phyloP scores from a whole-genome alignment of 2,329 filamentous ascomycete species.

The Aspergillus niger region DNA sequence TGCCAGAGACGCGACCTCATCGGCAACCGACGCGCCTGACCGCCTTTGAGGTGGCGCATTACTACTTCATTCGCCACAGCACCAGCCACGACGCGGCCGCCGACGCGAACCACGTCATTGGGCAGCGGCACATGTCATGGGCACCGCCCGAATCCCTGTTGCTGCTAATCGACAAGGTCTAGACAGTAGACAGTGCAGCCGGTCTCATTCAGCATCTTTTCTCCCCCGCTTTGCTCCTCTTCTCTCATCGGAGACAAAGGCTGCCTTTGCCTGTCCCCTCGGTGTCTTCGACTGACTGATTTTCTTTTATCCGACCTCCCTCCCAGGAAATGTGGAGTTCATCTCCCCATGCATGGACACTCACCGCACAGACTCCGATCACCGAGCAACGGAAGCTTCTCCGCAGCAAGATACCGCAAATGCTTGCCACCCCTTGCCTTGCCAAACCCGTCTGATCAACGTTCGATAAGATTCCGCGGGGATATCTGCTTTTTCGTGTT shows the following conservation, averaged over 20 bases:
- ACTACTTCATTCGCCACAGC: slow-evolving; percentile 1
- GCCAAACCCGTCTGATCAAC: slow-evolving; percentile 14
- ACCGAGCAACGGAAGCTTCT: slow-evolving; percentile 19
- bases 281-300: neutral
- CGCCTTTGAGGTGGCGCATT: slow-evolving; percentile 14
- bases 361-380: slow-evolving; percentile 14
- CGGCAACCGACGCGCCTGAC: slow-evolving; percentile 21
- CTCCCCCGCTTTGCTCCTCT: slow-evolving; percentile 1
- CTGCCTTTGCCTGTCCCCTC: slow-evolving; percentile 1
- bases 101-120: slow-evolving; percentile 36
- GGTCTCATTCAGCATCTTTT: neutral
- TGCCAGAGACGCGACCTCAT: neutral
- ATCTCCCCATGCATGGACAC: slow-evolving; percentile 17
- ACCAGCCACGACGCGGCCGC: slow-evolving; percentile 19
- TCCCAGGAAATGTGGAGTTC: slow-evolving; percentile 19
- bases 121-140: slow-evolving; percentile 23
- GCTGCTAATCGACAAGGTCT: slow-evolving; percentile 4
- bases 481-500: neutral
- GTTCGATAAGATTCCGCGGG: neutral
- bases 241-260: neutral
- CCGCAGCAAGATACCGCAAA: slow-evolving; percentile 19
- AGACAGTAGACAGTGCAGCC: slow-evolving; percentile 7
- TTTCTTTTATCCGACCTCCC: neutral
- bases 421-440: slow-evolving; percentile 17
- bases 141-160: slow-evolving; percentile 1